Conservation (phyloP, 2,329 filamentous ascomycete genomes). For the Nemania sp. region DNA sequence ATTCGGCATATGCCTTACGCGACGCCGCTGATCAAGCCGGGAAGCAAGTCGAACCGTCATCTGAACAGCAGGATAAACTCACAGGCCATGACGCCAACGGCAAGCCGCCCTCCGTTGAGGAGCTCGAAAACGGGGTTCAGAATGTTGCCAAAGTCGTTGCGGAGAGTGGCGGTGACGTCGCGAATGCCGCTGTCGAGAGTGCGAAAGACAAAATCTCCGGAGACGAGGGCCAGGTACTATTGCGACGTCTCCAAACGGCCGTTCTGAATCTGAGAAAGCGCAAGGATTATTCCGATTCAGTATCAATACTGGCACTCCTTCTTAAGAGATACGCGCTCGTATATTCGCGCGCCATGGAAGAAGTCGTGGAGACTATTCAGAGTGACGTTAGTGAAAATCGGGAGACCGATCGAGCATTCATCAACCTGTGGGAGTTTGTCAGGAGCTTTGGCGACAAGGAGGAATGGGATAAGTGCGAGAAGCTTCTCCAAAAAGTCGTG, state of each 20-base stretch:
- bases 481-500: constrained; percentile 70
- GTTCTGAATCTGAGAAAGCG: constrained; percentile 75
- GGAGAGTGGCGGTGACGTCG: constrained; percentile 46
- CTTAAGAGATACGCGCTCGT: constrained; percentile 77
- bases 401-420: constrained; percentile 74
- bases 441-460: constrained; percentile 76
- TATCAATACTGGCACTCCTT: constrained; percentile 75
- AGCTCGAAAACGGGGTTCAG: constrained; percentile 63
- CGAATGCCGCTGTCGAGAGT: constrained; percentile 62
- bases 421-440: constrained; percentile 80
- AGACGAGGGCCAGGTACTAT: constrained; percentile 72
- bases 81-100: constrained; percentile 44
- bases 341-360: constrained; percentile 75
- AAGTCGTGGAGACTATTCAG: constrained; percentile 68
- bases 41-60: constrained; percentile 71
- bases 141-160: constrained; percentile 60
- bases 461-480: constrained; percentile 77
- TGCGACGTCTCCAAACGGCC: constrained; percentile 76
- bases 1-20: constrained; percentile 81
- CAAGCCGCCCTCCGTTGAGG: constrained; percentile 58
- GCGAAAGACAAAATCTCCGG: constrained; percentile 73
- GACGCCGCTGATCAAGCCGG: constrained; percentile 75
- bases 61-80: constrained; percentile 60
- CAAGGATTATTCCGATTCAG: constrained; percentile 83
- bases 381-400: constrained; percentile 74